Percentiles rank a stretch among this genome's conserved stretches.
These are phyloP conservation scores for Thielaviopsis populi DNA, from an alignment of 2,329 filamentous ascomycete genomes.

Conservation along the genomic window DNA sequence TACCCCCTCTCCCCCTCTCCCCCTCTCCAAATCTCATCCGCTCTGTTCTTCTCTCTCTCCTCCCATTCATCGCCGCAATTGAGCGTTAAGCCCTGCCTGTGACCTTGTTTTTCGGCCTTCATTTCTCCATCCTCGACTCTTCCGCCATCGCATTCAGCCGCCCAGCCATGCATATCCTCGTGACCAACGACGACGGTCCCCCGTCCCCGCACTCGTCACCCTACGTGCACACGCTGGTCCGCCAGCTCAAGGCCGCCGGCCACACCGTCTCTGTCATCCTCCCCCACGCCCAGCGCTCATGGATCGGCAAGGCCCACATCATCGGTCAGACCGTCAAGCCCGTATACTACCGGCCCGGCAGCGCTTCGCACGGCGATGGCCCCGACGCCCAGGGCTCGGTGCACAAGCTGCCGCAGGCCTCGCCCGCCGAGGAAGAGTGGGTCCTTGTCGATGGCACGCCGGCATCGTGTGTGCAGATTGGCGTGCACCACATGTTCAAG, in stretches of 20 bases:
- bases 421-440: slow-evolving; percentile 56
- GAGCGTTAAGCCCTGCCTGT: background rate
- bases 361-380: slow-evolving; percentile 26
- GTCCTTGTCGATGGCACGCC: slow-evolving; percentile 68
- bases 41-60: background rate
- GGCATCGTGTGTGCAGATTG: slow-evolving; percentile 68
- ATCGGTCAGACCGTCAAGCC: slow-evolving; percentile 79
- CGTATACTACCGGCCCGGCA: slow-evolving; percentile 59
- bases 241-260: slow-evolving; percentile 55
- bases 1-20: background rate
- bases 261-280: slow-evolving; percentile 86
- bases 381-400: slow-evolving; percentile 44
- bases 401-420: slow-evolving; percentile 41
- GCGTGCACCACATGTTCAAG: slow-evolving; percentile 63
- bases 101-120: slow-evolving; percentile 5
- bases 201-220: slow-evolving; percentile 65
- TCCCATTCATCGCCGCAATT: background rate
- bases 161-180: slow-evolving; percentile 43
- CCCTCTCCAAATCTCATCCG: background rate
- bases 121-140: background rate
- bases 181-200: slow-evolving; percentile 70
- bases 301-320: slow-evolving; percentile 97
- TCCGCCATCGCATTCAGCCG: background rate
- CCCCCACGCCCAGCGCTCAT: slow-evolving; percentile 81
- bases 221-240: slow-evolving; percentile 61